Percentiles rank a stretch among this genome's conserved stretches.
Evolutionary conservation across 208 protist species (phyloP).

Genomic region (Acanthamoeba castellanii): DNA sequence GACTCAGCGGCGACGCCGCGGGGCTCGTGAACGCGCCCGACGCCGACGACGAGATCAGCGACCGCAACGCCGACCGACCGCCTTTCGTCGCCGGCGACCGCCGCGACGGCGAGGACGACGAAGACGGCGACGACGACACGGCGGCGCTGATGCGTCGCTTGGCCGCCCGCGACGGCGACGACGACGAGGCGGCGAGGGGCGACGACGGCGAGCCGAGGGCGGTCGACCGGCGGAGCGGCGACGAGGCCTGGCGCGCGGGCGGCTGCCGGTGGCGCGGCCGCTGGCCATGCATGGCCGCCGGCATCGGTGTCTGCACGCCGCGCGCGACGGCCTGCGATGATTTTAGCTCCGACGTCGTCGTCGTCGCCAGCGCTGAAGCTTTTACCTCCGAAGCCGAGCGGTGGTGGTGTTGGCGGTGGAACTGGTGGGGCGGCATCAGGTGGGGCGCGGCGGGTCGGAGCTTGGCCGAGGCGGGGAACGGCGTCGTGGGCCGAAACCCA

Average conservation of each 20-base stretch:
- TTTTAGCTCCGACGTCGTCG: background rate
- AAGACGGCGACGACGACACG: background rate
- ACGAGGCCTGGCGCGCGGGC: background rate
- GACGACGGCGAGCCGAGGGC: background rate
- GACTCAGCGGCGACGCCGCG: background rate
- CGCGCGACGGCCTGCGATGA: background rate
- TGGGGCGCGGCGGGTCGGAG: background rate
- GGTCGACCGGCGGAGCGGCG: background rate
- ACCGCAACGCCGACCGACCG: background rate
- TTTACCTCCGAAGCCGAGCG: background rate
- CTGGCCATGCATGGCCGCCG: background rate
- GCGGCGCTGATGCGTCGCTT: background rate
- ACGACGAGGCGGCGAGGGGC: background rate
- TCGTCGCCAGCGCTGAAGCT: background rate
- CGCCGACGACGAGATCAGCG: background rate
- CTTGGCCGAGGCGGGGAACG: background rate
- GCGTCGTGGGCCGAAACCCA: background rate
- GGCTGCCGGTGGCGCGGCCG: background rate
- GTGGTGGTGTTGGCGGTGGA: background rate
- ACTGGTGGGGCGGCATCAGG: constrained; percentile 34
- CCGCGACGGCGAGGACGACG: background rate
- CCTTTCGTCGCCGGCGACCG: background rate
- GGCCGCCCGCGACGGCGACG: background rate
- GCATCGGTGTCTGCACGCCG: constrained; percentile 5
- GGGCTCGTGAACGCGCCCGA: background rate